Evolutionary conservation across 768 basidiomycete genomes (phyloP), one percentile per base, ranked within the genome.

Genomic region (Hericium erinaceus): DNA sequence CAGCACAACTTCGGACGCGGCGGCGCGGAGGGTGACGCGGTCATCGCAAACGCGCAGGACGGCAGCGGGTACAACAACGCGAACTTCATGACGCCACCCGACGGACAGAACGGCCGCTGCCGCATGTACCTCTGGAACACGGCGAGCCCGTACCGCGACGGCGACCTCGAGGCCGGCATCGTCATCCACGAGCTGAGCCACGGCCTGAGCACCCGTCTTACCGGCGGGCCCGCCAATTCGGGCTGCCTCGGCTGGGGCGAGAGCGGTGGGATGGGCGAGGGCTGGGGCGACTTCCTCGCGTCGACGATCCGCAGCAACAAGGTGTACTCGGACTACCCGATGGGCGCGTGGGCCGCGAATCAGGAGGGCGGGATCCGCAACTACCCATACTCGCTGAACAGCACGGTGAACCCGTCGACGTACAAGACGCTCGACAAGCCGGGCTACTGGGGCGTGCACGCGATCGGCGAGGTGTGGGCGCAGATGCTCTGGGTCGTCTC

Each of bases 101-200:
- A 93, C 64, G 91, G 89, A 33, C 82, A 84, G 77, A 89, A 92
- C 66, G 92, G 91, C 3, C 84, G 90, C 54, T 95, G 92, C 87
- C 80, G 95, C 63, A 98, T 95, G 94, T 95, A 95, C 73, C 76
- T 94, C 49, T 99, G 95, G 95, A 89, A 92, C 71, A 91, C 90
- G 1, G 88, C 85, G 8, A 75, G 80, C 22, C 95, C 95, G 2
- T 98, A 87, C 75, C 79, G 94, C 20, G 95, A 99, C 65, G 95
- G 95, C 26, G 94, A 97, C 64, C 77, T 98, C 40, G 95, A 99
- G 71, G 92, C 92, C 41, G 95, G 95, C 39, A 98, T 99, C 58
- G 94, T 97, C 63, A 93, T 98, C 58, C 92, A 94, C 70, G 92
- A 95, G 70, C 67, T 89, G 62, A 74, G 79, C 54, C 95, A 99